These are phyloP conservation scores for Cladobotryum protrusum DNA, from an alignment of 2,329 filamentous ascomycete species.

Conservation along the genomic window DNA sequence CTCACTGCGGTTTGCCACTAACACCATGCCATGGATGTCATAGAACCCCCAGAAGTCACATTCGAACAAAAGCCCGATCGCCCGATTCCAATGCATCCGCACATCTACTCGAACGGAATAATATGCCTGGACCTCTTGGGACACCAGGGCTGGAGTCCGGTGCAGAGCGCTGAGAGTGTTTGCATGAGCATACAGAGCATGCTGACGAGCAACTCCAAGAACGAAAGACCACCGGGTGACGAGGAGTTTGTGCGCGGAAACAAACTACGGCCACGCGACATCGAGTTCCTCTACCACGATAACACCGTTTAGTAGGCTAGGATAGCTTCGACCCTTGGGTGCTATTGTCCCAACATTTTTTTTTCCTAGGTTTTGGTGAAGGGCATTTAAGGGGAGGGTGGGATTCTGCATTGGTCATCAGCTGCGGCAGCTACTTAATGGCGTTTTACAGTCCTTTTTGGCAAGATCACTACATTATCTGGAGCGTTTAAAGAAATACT, in stretches of 20 bases:
- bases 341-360: background rate
- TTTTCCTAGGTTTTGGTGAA: background rate
- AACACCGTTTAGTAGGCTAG: constrained; percentile 54
- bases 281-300: constrained; percentile 92
- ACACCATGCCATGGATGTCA: constrained; percentile 1
- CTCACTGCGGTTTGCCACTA: background rate
- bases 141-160: constrained; percentile 84
- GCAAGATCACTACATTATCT: background rate
- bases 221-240: constrained; percentile 85
- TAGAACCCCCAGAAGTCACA: constrained; percentile 91
- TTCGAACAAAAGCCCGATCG: constrained; percentile 64
- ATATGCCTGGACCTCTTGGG: constrained; percentile 95
- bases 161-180: constrained; percentile 94
- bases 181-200: constrained; percentile 98
- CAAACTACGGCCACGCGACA: constrained; percentile 73
- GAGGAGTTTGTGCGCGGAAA: constrained; percentile 83
- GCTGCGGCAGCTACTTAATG: constrained; percentile 5
- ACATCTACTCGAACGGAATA: constrained; percentile 97
- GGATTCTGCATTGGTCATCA: constrained; percentile 7
- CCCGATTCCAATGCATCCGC: constrained; percentile 86
- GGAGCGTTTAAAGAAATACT: no score
- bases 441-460: constrained; percentile 4
- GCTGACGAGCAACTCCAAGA: constrained; percentile 89
- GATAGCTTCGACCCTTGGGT: background rate
- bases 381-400: background rate